phyloP scores from a whole-genome alignment of 1,284 basidiomycete genomes.

The Trichosporon ovoides region DNA sequence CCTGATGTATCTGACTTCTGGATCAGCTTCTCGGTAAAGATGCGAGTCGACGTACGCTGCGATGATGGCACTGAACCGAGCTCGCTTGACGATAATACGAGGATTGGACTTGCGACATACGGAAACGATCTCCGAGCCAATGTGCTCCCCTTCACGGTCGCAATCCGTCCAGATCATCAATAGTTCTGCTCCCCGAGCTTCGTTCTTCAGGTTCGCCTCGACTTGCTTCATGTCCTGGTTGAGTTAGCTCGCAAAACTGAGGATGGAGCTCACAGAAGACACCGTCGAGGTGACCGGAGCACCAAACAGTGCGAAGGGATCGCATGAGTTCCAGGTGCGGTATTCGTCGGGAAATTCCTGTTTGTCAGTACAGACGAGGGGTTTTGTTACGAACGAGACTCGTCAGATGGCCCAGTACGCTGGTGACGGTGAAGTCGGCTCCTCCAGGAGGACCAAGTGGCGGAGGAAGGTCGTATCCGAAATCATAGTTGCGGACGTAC shows the following conservation, averaged over 20 bases:
- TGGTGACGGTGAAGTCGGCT: constrained; percentile 79
- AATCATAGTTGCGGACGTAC: constrained; percentile 91
- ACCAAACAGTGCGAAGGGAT: constrained; percentile 83
- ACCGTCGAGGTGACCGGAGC: constrained; percentile 64
- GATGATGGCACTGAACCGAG: constrained; percentile 95
- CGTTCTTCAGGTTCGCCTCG: constrained; percentile 68
- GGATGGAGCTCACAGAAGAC: constrained; percentile 31
- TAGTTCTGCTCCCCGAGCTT: constrained; percentile 69
- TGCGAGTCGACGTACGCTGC: constrained; percentile 64
- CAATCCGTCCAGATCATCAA: constrained; percentile 99
- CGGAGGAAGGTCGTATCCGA: constrained; percentile 60
- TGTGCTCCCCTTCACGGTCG: constrained; percentile 96
- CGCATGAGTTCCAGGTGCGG: constrained; percentile 77
- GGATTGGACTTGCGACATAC: constrained; percentile 70
- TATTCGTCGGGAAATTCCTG: constrained; percentile 71
- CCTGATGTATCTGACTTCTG: constrained; percentile 94
- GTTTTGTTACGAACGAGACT: constrained; percentile 24
- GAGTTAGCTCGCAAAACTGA: not conserved
- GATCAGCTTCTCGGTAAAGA: not conserved
- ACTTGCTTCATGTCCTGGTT: constrained; percentile 63
- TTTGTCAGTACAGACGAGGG: not conserved
- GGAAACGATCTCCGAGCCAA: constrained; percentile 79
- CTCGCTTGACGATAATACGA: constrained; percentile 71
- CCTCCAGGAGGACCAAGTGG: constrained; percentile 54
- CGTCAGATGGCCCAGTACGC: constrained; percentile 82